Base-by-base conservation (phyloP, 177 flowering plant species). In the Telopea speciosissima region DNA sequence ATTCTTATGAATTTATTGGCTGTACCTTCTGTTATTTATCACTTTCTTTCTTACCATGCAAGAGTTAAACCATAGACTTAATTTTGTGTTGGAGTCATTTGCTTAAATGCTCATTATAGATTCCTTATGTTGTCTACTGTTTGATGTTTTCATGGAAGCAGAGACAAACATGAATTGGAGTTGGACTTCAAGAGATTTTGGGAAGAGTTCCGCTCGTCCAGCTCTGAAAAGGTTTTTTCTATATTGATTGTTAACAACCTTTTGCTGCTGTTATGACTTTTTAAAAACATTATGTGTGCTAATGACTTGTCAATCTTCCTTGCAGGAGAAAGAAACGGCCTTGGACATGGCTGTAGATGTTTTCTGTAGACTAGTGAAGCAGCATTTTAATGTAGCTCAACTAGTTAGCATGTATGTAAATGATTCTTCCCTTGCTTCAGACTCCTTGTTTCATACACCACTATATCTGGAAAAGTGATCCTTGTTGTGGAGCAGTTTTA, bases 311-410 rank as follows among this genome's bases (percentile, higher is more conserved):
- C 26, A 54, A 58, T 74, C 62, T 69, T 81, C 36, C n/a, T 24
- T 86, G 86, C 97, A 96, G 99, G 99, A 91, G 79, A 96, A 96
- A 85, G 99, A 96, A 87, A 86, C 79, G 79, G 93, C 99, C 79
- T 84, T 96, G 81, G 91, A 91, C 84, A 79, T 84, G 83, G 84
- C 93, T 61, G 87, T 96, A 70, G 98, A 96, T 83, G 83, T 82
- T 58, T 96, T 96, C 82, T 93, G 98, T 92, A 89, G 92, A 90
- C 85, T 96, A 88, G 96, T 83, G 78, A 90, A 87, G 88, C 90
- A 89, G 81, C 86, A 91, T 67, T 74, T 92, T 72, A 87, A 90
- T 89, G 85, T 86, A 85, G 88, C 84, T 72, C 98, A 89, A 44
- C 81, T 96, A 84, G 86, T 96, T 74, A 88, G 90, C 78, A 80